These are phyloP conservation scores for Brassica cretica DNA, from an alignment of 345 rosid species.

Conservation along the genomic window DNA sequence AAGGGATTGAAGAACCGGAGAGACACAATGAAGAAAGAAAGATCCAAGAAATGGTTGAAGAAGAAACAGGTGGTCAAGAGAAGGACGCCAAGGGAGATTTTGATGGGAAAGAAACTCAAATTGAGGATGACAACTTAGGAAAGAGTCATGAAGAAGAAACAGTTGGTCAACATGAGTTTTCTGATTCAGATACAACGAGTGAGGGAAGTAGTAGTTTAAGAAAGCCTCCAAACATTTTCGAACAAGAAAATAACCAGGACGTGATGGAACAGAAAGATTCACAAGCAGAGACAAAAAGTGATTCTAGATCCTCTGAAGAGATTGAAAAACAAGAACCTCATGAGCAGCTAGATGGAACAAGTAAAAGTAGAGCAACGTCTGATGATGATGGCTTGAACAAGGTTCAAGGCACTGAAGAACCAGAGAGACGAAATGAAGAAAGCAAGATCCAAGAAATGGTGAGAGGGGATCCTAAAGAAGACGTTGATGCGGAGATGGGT, in stretches of 20 bases:
- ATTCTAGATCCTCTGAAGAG: not conserved
- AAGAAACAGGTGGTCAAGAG: conserved; percentile 1
- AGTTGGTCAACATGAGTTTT: not conserved
- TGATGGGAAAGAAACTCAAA: not conserved
- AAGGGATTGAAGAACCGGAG: conserved; percentile 10
- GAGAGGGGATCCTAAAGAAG: not conserved
- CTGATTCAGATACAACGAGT: not conserved
- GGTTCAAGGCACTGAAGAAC: conserved; percentile 18
- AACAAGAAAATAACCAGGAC: not conserved
- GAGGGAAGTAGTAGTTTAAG: not conserved
- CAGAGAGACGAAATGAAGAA: conserved; percentile 2
- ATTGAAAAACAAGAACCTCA: conserved; percentile 5
- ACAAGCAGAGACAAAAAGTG: not conserved
- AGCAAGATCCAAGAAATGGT: conserved; percentile 16
- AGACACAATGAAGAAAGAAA: not conserved
- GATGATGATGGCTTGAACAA: conserved; percentile 15
- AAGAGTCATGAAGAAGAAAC: not conserved
- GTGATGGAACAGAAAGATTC: not conserved
- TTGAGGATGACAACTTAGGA: not conserved
- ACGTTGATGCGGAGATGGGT: not conserved
- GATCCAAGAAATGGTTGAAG: not conserved
- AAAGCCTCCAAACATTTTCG: conserved; percentile 10
- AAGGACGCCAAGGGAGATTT: conserved; percentile 10
- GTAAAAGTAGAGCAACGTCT: not conserved
- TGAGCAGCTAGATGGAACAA: conserved; percentile 5